Conservation (phyloP, 148 eudicot species). For the Camellia lanceoleosa region DNA sequence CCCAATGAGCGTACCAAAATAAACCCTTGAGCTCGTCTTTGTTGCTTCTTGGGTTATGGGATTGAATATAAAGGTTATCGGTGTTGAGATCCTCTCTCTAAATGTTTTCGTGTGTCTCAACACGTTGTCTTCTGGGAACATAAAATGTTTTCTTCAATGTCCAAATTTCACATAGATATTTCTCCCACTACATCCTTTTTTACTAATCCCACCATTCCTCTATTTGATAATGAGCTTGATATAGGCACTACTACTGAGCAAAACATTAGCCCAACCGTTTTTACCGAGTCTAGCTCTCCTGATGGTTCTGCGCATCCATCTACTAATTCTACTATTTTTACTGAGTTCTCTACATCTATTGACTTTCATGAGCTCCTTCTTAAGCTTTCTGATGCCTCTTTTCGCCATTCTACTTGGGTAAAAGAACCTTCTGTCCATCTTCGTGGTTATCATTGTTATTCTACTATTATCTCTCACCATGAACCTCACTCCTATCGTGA, state of each 20-base stretch:
- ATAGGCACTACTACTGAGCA: background rate
- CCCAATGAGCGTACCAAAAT: background rate
- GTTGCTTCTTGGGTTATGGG: background rate
- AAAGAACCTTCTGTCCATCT: background rate
- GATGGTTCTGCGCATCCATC: too few species aligned
- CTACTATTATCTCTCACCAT: too few species aligned
- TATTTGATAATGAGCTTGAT: background rate
- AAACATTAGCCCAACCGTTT: too few species aligned
- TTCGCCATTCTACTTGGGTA: background rate
- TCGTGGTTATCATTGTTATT: background rate
- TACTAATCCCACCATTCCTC: background rate
- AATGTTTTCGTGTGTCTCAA: background rate
- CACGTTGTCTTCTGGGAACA: constrained; percentile 16
- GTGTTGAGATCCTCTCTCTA: constrained; percentile 15
- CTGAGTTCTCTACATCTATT: too few species aligned
- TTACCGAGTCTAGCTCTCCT: too few species aligned
- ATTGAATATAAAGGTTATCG: constrained; percentile 8
- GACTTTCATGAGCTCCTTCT: background rate
- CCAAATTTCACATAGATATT: background rate
- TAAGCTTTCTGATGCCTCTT: background rate
- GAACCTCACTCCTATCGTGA: too few species aligned
- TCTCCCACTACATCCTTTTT: background rate
- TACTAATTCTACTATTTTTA: too few species aligned
- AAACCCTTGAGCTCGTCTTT: background rate
- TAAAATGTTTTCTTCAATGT: background rate